Base-by-base conservation (phyloP, 495 filamentous ascomycete genomes). In the Tuber brumale region DNA sequence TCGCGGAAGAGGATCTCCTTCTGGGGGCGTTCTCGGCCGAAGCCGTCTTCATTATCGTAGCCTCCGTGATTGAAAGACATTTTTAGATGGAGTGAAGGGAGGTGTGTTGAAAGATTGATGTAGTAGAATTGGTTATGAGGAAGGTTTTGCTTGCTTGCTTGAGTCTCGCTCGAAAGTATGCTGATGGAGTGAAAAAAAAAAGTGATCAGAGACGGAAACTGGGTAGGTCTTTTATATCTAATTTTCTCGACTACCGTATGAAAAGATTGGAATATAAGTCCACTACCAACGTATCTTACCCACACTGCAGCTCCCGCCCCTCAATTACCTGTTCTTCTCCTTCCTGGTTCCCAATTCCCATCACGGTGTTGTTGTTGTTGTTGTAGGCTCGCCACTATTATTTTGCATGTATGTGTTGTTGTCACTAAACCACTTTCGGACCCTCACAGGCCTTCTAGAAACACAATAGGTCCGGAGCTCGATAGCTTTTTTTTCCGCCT, bases 321-420 rank as follows among this genome's bases (percentile, higher is more conserved):
- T 57, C 23, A 21, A 8, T 27, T 12, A 57, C 48, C 48, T 27
- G 9, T 57, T 27, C 23, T 8, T 57, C 48, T 57, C 1, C 7
- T 27, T 57, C 48, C n/a, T n/a, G n/a, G n/a, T n/a, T n/a, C n/a
- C 23, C 14, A 3, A 35, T 16, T 10, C n/a, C 51, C 51, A 61
- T 31, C 51, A 14, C 31, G n/a, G 51, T 31, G n/a, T 61, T 61
- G 31, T 12, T n/a, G 16, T 14, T 66, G 57, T 66, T 66, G 27
- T 66, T 18, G 57, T 18, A 66, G 57, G 27, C 57, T 66, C 14
- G 57, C 57, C 57, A 66, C 57, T 66, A 66, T 66, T 66, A 7
- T 66, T 66, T 27, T 27, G 27, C 57, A 66, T 66, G 57, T 31
- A 66, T 66, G 57, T 66, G 57, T 66, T 66, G 57, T 66, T 66